Evolutionary conservation across 2,329 filamentous ascomycete genomes (phyloP).

Genomic region (Xylaria sp.): DNA sequence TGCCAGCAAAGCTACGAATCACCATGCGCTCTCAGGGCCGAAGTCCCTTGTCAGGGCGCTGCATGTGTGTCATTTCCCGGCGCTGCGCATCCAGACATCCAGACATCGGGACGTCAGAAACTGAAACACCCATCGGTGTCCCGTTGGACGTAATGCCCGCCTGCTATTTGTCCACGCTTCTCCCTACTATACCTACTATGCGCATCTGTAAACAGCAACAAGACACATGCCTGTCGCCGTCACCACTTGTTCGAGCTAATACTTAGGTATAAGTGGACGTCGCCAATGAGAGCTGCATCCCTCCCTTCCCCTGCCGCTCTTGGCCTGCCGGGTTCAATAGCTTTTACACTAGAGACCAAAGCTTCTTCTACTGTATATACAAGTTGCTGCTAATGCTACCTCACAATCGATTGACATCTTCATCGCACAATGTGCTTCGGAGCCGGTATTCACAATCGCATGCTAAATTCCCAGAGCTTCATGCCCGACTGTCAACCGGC

Average conservation of each 20-base stretch:
- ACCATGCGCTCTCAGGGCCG: conserved; percentile 12
- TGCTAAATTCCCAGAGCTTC: neutral
- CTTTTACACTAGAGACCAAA: neutral
- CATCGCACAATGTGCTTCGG: neutral
- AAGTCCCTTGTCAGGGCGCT: conserved; percentile 4
- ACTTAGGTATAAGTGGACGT: neutral
- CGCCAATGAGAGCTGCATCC: neutral
- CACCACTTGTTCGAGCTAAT: neutral
- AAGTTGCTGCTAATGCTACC: neutral
- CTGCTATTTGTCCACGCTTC: conserved; percentile 22
- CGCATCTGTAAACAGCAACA: neutral
- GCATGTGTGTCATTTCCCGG: conserved; percentile 24
- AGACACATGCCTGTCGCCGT: neutral
- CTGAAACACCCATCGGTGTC: conserved; percentile 9
- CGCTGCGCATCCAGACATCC: conserved; percentile 18
- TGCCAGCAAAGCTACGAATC: conserved; percentile 21
- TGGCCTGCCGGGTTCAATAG: neutral
- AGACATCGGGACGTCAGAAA: conserved; percentile 11
- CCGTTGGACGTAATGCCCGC: neutral
- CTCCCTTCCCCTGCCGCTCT: neutral
- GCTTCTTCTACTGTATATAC: too few species aligned
- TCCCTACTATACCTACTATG: neutral
- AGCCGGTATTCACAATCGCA: neutral
- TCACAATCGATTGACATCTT: neutral
- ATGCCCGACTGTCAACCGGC: neutral